A percentile compares a stretch with the other conserved stretches of the same genome.
Evolutionary conservation across 208 protist species (phyloP).

Genomic region (Tritrichomonas foetus): DNA sequence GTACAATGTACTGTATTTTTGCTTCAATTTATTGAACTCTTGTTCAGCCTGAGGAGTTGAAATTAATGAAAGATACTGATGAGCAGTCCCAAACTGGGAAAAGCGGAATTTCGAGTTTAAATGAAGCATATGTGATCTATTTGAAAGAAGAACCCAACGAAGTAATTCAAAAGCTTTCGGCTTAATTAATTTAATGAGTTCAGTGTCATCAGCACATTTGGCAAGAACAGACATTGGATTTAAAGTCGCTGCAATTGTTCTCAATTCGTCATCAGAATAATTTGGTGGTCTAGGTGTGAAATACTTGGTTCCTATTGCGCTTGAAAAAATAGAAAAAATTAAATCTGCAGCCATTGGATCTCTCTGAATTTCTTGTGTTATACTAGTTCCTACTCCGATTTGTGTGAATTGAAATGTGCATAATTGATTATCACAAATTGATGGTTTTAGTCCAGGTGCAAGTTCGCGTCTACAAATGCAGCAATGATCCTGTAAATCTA

Average conservation of each 20-base stretch:
- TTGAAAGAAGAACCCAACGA: neutral
- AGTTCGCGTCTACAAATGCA: neutral
- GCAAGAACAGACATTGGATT: neutral
- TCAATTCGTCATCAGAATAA: too few relatives aligned
- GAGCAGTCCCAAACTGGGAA: neutral
- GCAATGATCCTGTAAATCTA: conserved; percentile 31
- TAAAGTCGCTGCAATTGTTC: neutral
- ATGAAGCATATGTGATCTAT: neutral
- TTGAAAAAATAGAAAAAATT: neutral
- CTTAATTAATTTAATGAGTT: neutral
- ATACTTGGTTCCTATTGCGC: neutral
- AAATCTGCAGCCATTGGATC: neutral
- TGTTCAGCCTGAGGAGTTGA: neutral
- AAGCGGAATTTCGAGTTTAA: neutral
- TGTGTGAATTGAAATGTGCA: neutral
- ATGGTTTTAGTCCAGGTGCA: neutral
- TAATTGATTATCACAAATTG: neutral
- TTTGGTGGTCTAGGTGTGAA: neutral
- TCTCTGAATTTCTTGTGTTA: neutral
- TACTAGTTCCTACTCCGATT: neutral
- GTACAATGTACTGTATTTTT: neutral
- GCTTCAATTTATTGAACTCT: neutral
- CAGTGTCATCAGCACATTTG: neutral
- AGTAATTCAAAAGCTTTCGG: neutral
- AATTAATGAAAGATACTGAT: neutral